phyloP scores from a whole-genome alignment of 2,329 filamentous ascomycete genomes.

The Phaeosphaeriaceae sp. region DNA sequence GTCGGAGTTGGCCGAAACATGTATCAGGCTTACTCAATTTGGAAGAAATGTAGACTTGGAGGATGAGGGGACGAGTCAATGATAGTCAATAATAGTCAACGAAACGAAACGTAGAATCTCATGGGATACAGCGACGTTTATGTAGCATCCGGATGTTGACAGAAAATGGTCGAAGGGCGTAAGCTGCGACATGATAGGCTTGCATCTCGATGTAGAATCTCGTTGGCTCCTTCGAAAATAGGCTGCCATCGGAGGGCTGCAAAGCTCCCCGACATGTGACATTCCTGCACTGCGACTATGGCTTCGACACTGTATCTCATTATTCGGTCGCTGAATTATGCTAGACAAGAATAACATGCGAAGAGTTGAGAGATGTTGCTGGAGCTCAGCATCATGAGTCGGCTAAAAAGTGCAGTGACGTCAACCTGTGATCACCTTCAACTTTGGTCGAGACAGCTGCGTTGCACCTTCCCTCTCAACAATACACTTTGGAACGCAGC shows the following conservation, averaged over 20 bases:
- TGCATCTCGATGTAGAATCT: background rate
- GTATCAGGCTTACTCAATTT: background rate
- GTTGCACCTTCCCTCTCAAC: background rate
- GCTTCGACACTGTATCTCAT: background rate
- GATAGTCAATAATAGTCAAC: background rate
- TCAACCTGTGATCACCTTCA: conserved; percentile 8
- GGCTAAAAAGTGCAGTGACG: conserved; percentile 14
- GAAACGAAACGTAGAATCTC: background rate
- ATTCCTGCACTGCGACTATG: background rate
- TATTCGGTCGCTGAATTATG: background rate
- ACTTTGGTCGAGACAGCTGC: background rate
- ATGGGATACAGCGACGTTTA: background rate
- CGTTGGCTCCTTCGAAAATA: background rate
- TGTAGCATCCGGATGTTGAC: background rate
- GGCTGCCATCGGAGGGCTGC: background rate
- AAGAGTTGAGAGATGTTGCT: too few species aligned
- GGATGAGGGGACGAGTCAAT: background rate
- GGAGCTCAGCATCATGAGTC: background rate
- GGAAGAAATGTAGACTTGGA: background rate
- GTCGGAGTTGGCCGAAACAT: background rate
- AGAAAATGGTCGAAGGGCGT: background rate
- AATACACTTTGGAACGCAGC: background rate
- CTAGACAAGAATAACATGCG: too few species aligned
- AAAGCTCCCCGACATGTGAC: background rate
- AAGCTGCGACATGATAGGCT: background rate